Conservation (phyloP, 768 basidiomycete genomes). For the Leccinum olivaceopallidum region DNA sequence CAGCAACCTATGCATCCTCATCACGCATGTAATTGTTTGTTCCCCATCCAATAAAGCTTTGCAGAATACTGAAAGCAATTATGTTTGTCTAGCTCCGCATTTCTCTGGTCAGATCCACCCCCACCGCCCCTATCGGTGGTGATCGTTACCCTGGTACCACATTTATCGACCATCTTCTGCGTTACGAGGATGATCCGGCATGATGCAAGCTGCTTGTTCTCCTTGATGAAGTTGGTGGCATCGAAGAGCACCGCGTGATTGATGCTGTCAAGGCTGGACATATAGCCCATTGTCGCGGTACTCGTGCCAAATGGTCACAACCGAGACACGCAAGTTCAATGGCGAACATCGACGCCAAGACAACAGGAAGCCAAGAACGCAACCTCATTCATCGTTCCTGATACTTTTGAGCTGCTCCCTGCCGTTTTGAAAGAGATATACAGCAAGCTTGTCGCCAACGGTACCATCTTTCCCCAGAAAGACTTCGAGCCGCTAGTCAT, state of each 20-base stretch:
- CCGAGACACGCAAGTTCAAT: conserved; percentile 98
- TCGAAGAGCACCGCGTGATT: conserved; percentile 99
- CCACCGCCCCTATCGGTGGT: conserved; percentile 69
- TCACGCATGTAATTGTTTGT: conserved; percentile 35
- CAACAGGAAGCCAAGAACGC: conserved; percentile 97
- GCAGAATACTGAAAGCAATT: conserved; percentile 55
- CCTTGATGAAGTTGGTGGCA: conserved; percentile 97
- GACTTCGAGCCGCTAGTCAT: conserved; percentile 94
- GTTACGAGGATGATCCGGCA: conserved; percentile 95
- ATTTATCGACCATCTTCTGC: conserved; percentile 97
- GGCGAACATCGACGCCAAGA: conserved; percentile 97
- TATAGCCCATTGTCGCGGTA: conserved; percentile 99
- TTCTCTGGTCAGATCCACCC: conserved; percentile 34
- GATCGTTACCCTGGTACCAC: conserved; percentile 98
- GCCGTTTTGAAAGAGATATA: conserved; percentile 82
- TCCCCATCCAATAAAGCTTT: conserved; percentile 39
- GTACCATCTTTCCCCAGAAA: conserved; percentile 63
- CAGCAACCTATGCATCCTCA: conserved; percentile 30
- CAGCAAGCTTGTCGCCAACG: conserved; percentile 70
- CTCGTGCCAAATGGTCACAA: conserved; percentile 99
- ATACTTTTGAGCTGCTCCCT: conserved; percentile 97
- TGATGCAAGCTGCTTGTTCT: conserved; percentile 97
- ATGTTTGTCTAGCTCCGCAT: conserved; percentile 59
- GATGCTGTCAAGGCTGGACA: conserved; percentile 91
- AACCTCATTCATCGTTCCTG: conserved; percentile 95